Base-by-base conservation (phyloP, 2,329 filamentous ascomycete genomes). In the Pseudopithomyces chartarum region DNA sequence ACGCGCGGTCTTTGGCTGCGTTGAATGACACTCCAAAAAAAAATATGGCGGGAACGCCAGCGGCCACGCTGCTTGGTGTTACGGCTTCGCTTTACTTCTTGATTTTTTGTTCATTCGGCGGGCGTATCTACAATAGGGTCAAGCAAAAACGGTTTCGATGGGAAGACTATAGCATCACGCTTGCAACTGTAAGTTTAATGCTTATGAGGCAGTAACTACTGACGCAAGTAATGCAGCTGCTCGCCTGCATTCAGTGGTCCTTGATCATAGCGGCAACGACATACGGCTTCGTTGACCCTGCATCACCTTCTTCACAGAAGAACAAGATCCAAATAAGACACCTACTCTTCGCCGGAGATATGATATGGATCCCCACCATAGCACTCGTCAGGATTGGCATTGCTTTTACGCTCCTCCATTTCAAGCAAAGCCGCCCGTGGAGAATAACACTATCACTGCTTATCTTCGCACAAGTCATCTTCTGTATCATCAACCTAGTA, bases 381-480 rank as follows among this genome's bases (percentile, higher is more conserved):
- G 48, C 56, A 1, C 46, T 59, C 3, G 46, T 63, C 42, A 68
- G 65, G 43, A 53, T 65, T n/a, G 59, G 58, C 48, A 66, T 70
- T 22, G 61, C 66, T 7, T 58, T 59, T 29, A 70, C 64, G 55
- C 57, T 70, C 7, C 60, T 71, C 5, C 67, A 63, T 3, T 60
- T 69, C 52, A 60, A 65, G 26, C 57, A 58, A 32, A 54, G 53
- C 3, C 40, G 22, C 2, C 20, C 45, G 15, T 61, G 66, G 55
- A 54, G 54, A 20, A 54, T 57, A 12, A 67, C 66, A 40, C 62
- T 69, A 32, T 69, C 57, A 51, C 29, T 47, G 10, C 64, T 68
- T 58, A 65, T 71, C 17, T 48, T 32, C 12, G 46, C 67, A 1
- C 67, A 67, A 47, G 34, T 68, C n/a, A 29, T 59, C 1, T 59